Evolutionary conservation across 2,329 filamentous ascomycete species (phyloP), one percentile per base, ranked within the genome.

Genomic region (Xylariaceae sp.): DNA sequence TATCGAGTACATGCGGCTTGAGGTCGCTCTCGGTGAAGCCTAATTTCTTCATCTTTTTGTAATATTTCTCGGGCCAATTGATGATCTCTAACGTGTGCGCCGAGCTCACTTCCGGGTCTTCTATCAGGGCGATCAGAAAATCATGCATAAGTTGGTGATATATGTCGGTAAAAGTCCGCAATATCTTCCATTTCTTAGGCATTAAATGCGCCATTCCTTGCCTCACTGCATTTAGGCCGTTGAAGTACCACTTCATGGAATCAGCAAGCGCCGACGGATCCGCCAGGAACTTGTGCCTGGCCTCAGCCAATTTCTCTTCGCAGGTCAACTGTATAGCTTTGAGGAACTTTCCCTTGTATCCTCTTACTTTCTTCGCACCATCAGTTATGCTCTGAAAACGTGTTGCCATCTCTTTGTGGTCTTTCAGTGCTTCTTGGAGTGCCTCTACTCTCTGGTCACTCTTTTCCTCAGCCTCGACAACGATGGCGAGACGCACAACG

Each of bases 121-220:
- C 88, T 56, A 97, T 86, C 68, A 91, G 84, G 30, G 77, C 83
- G 51, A 95, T 75, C 7, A 99, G 79, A 70, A 94, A 96, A 71
- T 96, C 90, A 74, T 95, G 94, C 92, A 99, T 97, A 63, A 92
- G 81, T 61, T 83, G 80, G 74, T 99, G 94, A 70, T 99, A 99
- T 58, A 95, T 91, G 65, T 88, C 82, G 56, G 85, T 87, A 71
- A 95, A 99, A 1, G 88, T 94, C 69, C 88, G 86, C 74, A 91
- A 88, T 47, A 99, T 96, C 68, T 87, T 91, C 94, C 94, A 99
- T 71, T 94, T 95, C 73, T 89, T 92, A 6, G 95, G 94, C 83
- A 96, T 91, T 51, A 99, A 78, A 31, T 84, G 83, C 57, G 88
- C 83, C 89, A 99, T 95, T 67, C 94, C 92, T 59, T 95, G 80